Percentiles rank a stretch among this genome's conserved stretches.
Evolutionary conservation across 2,329 filamentous ascomycete genomes (phyloP).

Genomic region (Chaetomium sp.): DNA sequence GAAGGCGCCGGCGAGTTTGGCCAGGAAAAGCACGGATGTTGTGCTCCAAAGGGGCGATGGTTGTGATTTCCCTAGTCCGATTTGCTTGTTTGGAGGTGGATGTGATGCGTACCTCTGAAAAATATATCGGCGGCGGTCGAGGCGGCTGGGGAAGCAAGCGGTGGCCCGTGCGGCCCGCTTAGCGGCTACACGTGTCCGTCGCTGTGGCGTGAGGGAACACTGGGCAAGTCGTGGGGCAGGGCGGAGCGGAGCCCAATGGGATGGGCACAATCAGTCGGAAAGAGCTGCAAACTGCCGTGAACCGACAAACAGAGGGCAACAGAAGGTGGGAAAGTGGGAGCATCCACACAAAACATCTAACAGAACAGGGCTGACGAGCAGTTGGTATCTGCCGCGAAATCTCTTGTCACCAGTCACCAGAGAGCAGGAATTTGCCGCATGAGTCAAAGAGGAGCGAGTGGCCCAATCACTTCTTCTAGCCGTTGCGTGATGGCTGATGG

Average conservation of each 20-base stretch:
- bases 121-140: conserved; percentile 5
- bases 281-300: neutral
- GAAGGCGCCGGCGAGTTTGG: neutral
- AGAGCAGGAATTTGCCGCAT: too few relatives aligned
- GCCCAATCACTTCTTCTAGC: too few relatives aligned
- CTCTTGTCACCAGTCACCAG: too few relatives aligned
- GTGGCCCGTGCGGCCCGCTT: conserved; percentile 14
- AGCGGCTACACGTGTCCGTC: conserved; percentile 19
- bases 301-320: too few relatives aligned
- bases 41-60: conserved; percentile 3
- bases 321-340: too few relatives aligned
- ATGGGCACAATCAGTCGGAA: neutral
- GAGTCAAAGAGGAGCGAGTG: too few relatives aligned
- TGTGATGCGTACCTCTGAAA: conserved; percentile 1
- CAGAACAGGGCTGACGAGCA: too few relatives aligned
- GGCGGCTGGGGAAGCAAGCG: conserved; percentile 13
- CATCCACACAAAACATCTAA: too few relatives aligned
- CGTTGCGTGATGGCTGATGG: too few relatives aligned
- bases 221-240: neutral
- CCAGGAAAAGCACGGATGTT: conserved; percentile 4
- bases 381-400: too few relatives aligned
- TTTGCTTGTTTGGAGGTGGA: neutral
- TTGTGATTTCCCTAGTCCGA: neutral
- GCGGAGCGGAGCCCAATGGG: neutral
- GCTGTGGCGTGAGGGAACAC: conserved; percentile 12